Evolutionary conservation across 2,329 filamentous ascomycete genomes (phyloP), one percentile per base, ranked within the genome.

Genomic region (Fusarium armeniacum): DNA sequence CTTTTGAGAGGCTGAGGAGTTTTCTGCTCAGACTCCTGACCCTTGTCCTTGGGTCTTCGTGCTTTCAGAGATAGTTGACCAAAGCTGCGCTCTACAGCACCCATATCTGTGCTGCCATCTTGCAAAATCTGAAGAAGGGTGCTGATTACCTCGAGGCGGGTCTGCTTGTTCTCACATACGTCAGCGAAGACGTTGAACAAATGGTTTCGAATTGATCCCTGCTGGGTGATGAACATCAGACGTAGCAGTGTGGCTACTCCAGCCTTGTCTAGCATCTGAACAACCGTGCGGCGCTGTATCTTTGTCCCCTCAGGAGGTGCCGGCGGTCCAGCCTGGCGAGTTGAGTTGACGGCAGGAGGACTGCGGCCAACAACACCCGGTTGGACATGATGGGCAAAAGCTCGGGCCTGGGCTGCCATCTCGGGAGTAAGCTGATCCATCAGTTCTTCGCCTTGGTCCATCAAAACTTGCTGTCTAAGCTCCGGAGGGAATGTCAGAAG

Each of bases 161-260:
- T 99, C 76, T 98, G 94, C n/a, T 93, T 91, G 78, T 99, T 99
- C 80, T 97, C 92, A 76, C 94, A 98, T 28, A 98, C 91, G 71
- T 97, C 93, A 67, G 93, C 89, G 53, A 99, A 90, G 55, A 99
- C 93, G 58, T 91, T 90, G 77, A 96, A 95, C 55, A 99, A 85
- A 63, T 93, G 92, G 66, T 87, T 89, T 71, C 94, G 93, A 50
- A 96, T 91, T 66, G 93, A 96, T 24, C 93, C 93, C 69, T 95
- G 93, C 71, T 98, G 93, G 49, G 93, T 92, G 74, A 98, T 94
- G 78, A 99, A 99, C 95, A 99, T 98, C 12, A 99, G 87, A n/a
- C 97, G 93, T 44, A 99, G 86, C 35, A 99, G 84, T n/a, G 96
- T 98, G 28, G 97, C 96, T 70, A 99, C 91, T 28, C 97, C 96